These are phyloP conservation scores for Phylloporus sp. DNA, from an alignment of 768 basidiomycete genomes.

Conservation along the genomic window DNA sequence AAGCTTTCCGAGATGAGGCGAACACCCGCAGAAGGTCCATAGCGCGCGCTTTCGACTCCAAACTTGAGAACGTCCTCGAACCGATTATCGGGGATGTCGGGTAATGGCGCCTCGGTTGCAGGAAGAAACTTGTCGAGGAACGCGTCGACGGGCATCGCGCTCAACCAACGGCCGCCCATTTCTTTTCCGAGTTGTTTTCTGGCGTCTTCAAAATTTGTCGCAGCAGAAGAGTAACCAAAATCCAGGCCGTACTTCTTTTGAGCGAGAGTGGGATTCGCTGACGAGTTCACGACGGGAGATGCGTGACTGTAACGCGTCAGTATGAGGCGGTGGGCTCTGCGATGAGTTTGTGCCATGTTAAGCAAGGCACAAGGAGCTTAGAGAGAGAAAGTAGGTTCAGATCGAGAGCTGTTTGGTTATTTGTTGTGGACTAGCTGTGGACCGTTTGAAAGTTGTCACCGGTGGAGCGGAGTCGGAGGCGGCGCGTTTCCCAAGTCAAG, in stretches of 20 bases:
- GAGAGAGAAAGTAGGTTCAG: background rate
- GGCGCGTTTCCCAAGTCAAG: no score
- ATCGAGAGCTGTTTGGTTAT: background rate
- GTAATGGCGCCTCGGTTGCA: background rate
- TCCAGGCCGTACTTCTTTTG: background rate
- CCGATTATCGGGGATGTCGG: background rate
- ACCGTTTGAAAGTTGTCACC: no score
- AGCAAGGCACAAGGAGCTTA: background rate
- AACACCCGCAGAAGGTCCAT: background rate
- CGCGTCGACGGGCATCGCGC: background rate
- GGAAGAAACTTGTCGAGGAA: conserved; percentile 1
- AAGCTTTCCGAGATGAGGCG: background rate
- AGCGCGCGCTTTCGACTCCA: background rate
- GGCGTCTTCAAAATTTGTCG: background rate
- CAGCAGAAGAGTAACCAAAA: background rate
- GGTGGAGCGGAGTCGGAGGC: no score
- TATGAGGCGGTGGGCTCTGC: background rate
- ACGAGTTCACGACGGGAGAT: background rate
- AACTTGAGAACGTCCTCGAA: background rate
- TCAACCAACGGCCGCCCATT: background rate
- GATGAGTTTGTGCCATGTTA: background rate
- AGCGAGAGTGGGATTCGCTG: background rate
- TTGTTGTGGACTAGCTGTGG: background rate
- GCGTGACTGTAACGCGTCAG: background rate
- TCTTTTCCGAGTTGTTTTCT: background rate